Conservation (phyloP, 2,329 filamentous ascomycete species). For the Albifimbria verrucaria region DNA sequence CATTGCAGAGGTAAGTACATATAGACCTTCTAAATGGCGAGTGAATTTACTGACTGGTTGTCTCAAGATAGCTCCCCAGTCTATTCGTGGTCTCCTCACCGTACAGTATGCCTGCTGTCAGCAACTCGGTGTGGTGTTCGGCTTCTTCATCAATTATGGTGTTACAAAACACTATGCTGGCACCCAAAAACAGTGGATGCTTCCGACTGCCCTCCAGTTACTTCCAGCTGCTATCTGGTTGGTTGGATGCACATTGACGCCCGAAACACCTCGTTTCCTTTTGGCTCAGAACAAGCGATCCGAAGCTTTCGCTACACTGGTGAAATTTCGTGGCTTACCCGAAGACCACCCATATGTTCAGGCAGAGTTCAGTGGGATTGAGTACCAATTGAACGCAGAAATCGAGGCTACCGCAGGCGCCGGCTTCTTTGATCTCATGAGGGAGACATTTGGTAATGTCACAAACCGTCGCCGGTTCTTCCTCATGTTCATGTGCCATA, state of each 20-base stretch:
- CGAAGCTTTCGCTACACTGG: conserved; percentile 15
- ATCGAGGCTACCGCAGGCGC: conserved; percentile 29
- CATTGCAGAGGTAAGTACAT: conserved; percentile 18
- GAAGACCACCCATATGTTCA: conserved; percentile 23
- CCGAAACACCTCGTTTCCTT: conserved; percentile 22
- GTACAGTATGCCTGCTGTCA: conserved; percentile 30
- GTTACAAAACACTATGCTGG: conserved; percentile 23
- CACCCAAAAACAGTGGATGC: conserved; percentile 21
- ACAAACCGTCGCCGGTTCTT: conserved; percentile 24
- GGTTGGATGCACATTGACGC: conserved; percentile 18
- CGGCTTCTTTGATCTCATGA: conserved; percentile 24
- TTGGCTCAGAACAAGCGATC: conserved; percentile 15
- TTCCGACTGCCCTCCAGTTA: conserved; percentile 21
- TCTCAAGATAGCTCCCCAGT: conserved; percentile 18
- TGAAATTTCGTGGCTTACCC: conserved; percentile 18
- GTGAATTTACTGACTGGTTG: background rate
- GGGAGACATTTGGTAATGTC: conserved; percentile 26
- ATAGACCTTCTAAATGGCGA: background rate
- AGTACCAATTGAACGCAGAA: conserved; percentile 28
- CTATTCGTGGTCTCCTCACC: conserved; percentile 26
- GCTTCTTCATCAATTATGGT: conserved; percentile 33
- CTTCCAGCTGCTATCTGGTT: conserved; percentile 22
- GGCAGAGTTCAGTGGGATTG: conserved; percentile 23
- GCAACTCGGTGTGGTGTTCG: conserved; percentile 28
- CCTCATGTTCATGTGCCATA: conserved; percentile 25